These are phyloP conservation scores for Paecilomyces fulvus DNA, from an alignment of 2,329 filamentous ascomycete genomes.

Conservation along the genomic window DNA sequence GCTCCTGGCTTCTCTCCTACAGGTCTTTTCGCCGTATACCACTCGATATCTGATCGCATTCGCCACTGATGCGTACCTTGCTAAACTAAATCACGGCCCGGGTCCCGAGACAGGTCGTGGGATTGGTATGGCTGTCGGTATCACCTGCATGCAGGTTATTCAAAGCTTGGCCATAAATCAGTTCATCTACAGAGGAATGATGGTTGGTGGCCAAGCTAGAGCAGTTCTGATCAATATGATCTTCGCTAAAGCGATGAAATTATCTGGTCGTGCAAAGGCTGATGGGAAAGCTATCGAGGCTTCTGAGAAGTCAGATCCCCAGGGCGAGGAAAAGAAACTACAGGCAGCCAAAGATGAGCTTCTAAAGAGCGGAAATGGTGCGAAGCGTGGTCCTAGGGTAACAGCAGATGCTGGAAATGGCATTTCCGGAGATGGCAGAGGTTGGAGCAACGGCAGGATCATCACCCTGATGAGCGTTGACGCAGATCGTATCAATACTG, in stretches of 20 bases:
- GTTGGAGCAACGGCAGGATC: conserved; percentile 89
- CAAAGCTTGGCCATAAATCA: conserved; percentile 80
- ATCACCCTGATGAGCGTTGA: conserved; percentile 93
- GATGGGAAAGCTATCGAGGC: conserved; percentile 53
- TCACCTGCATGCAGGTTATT: conserved; percentile 74
- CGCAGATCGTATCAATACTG: conserved; percentile 84
- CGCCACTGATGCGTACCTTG: conserved; percentile 67
- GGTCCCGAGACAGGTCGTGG: conserved; percentile 65
- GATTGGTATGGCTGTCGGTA: conserved; percentile 73
- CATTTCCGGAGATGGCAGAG: conserved; percentile 60
- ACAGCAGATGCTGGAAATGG: conserved; percentile 37
- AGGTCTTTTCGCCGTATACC: conserved; percentile 77
- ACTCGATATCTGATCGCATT: conserved; percentile 82
- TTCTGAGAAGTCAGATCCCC: conserved; percentile 34
- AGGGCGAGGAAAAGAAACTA: conserved; percentile 40
- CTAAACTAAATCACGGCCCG: conserved; percentile 43
- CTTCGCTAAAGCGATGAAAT: conserved; percentile 84
- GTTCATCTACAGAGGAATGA: conserved; percentile 88
- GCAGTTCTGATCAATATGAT: conserved; percentile 77
- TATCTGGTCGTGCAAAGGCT: conserved; percentile 80
- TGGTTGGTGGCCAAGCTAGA: conserved; percentile 75
- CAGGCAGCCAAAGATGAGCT: conserved; percentile 34
- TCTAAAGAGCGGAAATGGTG: conserved; percentile 25
- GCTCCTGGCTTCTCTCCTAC: conserved; percentile 59
- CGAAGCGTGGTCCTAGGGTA: conserved; percentile 20